Conservation (phyloP, 2,329 filamentous ascomycete species). For the Neofusicoccum ribis region DNA sequence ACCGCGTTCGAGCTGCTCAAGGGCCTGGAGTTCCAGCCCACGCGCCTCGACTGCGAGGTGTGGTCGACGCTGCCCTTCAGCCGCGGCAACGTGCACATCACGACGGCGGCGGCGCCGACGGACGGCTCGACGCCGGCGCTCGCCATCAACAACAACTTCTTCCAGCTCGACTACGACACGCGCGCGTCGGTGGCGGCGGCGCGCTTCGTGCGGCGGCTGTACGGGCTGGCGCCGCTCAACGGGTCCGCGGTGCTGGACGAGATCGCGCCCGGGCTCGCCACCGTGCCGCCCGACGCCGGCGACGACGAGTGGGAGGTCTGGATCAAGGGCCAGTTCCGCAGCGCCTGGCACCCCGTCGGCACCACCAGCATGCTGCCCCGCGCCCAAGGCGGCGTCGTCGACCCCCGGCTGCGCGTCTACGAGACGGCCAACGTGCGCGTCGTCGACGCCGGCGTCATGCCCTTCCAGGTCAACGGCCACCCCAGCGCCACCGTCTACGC, state of each 20-base stretch:
- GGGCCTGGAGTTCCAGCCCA: not conserved
- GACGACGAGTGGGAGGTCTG: conserved; percentile 26
- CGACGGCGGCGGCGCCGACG: conserved; percentile 28
- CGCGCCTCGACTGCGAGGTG: not conserved
- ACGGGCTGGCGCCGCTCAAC: conserved; percentile 23
- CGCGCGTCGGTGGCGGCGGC: conserved; percentile 34
- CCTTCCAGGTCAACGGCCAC: conserved; percentile 32
- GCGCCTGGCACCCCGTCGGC: conserved; percentile 32
- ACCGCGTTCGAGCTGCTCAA: not conserved
- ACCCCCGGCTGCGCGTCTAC: conserved; percentile 28
- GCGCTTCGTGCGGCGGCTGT: conserved; percentile 35
- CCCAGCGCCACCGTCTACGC: conserved; percentile 36
- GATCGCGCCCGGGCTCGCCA: conserved; percentile 22
- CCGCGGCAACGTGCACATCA: conserved; percentile 35
- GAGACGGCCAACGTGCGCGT: conserved; percentile 23
- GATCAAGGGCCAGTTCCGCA: conserved; percentile 23
- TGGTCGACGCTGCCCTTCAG: conserved; percentile 31
- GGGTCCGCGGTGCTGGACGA: not conserved
- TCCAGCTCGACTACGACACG: conserved; percentile 46
- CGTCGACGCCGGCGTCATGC: conserved; percentile 22
- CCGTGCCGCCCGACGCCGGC: conserved; percentile 22
- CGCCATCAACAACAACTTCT: conserved; percentile 44
- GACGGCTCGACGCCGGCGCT: conserved; percentile 25
- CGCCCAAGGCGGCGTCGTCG: conserved; percentile 31
- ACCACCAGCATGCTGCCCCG: conserved; percentile 31